Evolutionary conservation across 768 basidiomycete species (phyloP), one percentile per base, ranked within the genome.

Genomic region (Roridomyces roridus): DNA sequence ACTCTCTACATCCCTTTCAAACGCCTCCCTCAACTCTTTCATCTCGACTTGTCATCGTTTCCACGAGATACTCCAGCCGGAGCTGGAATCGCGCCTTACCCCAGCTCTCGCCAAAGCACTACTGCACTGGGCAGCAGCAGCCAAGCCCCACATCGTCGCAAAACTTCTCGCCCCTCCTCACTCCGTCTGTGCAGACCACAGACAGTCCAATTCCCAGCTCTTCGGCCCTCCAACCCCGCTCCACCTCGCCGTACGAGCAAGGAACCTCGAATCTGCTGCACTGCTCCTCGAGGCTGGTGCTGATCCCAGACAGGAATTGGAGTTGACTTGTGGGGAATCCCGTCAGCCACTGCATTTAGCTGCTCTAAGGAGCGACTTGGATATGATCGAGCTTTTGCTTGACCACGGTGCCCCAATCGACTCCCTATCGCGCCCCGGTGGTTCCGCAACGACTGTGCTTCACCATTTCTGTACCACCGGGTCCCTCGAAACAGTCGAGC

Each of bases 31-130:
- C 0, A 55, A 47, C n/a, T 14, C 26, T 11, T 35, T 55, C 14
- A 45, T 28, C 5, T 28, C 20, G 17, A 28, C 37, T 18, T 46
- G 36, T 18, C 34, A 8, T 18, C n/a, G 45, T n/a, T 25, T 55
- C 6, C 46, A 31, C 37, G 31, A 46, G 10, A 37, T 47, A n/a
- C 54, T 55, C 7, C 54, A 55, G 39, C 46, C 45, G 6, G 28
- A 55, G 37, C 54, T 55, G 7, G 54, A 55, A 18, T 35, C 46
- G 5, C 54, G 45, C 25, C 21, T 55, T n/a, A 55, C 54, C 18
- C 46, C 45, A 11, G n/a, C 15, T 18, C 20, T 55, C 20, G 46
- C 37, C 2, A 17, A 34, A 15, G 20, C 20, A 6, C 26, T 55
- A 1, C 37, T 48, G 4, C 25, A n/a, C 24, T 47, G 37, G 54